Conservation (phyloP, 495 filamentous ascomycete species). For the Platismatia glauca region DNA sequence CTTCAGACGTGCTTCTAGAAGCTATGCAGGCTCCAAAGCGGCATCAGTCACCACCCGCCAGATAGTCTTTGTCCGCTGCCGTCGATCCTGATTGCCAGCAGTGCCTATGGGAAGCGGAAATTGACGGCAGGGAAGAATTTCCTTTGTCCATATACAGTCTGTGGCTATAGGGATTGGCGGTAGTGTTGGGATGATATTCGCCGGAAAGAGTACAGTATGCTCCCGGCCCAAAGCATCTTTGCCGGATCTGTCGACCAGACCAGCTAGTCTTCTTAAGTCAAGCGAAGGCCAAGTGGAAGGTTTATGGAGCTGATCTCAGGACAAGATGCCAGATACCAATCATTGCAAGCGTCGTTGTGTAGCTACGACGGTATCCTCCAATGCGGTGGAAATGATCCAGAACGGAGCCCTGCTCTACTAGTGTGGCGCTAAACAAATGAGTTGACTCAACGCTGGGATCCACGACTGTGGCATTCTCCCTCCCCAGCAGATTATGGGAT, state of each 20-base stretch:
- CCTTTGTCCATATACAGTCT: conserved; percentile 9
- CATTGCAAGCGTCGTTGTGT: conserved; percentile 17
- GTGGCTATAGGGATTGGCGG: background rate
- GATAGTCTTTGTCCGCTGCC: conserved; percentile 13
- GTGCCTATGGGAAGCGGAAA: background rate
- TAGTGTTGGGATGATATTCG: background rate
- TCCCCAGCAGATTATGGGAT: background rate
- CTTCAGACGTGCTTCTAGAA: conserved; percentile 11
- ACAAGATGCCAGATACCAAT: conserved; percentile 6
- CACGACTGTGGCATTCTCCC: background rate
- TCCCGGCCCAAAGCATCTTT: background rate
- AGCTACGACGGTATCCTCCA: background rate
- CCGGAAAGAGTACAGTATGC: conserved; percentile 4
- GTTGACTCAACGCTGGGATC: conserved; percentile 6
- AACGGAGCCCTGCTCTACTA: conserved; percentile 23
- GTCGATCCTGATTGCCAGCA: conserved; percentile 2
- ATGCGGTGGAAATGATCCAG: conserved; percentile 9
- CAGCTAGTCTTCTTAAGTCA: background rate
- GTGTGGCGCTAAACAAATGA: conserved; percentile 17
- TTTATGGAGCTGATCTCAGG: background rate
- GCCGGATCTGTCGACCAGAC: background rate
- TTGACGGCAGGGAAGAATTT: background rate
- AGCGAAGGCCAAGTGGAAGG: background rate
- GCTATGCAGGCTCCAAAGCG: background rate
- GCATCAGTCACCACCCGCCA: background rate